Conservation (phyloP, 75 land plant species). For the Adiantum capillusveneris region DNA sequence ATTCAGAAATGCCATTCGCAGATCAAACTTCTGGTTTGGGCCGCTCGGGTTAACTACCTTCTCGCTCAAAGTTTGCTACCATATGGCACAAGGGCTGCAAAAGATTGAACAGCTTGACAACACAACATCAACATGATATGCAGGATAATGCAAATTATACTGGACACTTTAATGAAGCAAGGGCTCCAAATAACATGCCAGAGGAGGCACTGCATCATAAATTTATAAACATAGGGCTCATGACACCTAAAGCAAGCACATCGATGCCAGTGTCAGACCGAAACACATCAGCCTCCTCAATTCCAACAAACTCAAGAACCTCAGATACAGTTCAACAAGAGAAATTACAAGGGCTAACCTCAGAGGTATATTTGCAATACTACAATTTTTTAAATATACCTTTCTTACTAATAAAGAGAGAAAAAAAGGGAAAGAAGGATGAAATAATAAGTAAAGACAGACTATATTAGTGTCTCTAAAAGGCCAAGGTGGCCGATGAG, state of each 20-base stretch:
- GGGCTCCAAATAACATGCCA: background rate
- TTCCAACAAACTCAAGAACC: too few relatives aligned
- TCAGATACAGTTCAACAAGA: constrained; percentile 20
- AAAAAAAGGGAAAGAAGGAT: too few relatives aligned
- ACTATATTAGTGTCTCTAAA: too few relatives aligned
- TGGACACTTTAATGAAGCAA: background rate
- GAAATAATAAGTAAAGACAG: too few relatives aligned
- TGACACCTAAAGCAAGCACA: background rate
- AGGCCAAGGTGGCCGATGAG: too few relatives aligned
- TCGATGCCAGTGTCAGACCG: background rate
- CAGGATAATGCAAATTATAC: too few relatives aligned
- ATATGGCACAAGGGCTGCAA: background rate
- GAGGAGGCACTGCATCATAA: background rate
- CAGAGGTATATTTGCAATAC: constrained; percentile 26
- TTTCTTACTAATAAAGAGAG: too few relatives aligned
- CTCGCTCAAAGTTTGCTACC: constrained; percentile 1
- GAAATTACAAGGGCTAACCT: constrained; percentile 28
- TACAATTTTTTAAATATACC: too few relatives aligned
- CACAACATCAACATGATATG: background rate
- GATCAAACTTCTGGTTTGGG: background rate
- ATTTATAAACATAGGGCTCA: too few relatives aligned
- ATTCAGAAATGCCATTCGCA: too few relatives aligned
- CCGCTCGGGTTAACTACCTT: background rate
- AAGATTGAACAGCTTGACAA: background rate
- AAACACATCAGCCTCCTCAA: background rate